phyloP scores from a whole-genome alignment of 116 monocot genomes.

The Phalaenopsis hybrid region DNA sequence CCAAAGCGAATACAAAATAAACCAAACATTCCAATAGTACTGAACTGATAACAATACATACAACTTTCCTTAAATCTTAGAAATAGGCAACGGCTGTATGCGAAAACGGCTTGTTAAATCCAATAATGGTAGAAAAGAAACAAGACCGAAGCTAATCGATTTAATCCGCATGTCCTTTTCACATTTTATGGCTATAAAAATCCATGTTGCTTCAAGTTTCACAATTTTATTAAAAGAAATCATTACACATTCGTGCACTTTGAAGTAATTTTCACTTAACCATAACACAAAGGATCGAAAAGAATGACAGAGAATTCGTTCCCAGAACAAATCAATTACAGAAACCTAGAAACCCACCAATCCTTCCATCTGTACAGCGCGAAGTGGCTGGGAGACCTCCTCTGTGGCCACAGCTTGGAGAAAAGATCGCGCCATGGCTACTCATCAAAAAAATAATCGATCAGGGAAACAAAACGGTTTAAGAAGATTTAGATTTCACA shows the following conservation, averaged over 20 bases:
- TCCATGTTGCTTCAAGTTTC: neutral
- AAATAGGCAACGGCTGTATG: neutral
- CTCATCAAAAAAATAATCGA: constrained; percentile 6
- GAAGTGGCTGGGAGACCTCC: constrained; percentile 60
- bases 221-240: neutral
- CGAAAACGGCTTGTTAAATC: neutral
- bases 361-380: constrained; percentile 95
- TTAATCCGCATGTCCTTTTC: neutral
- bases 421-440: constrained; percentile 73
- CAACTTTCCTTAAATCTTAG: neutral
- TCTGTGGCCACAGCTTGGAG: constrained; percentile 75
- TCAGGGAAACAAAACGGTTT: neutral
- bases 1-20: neutral
- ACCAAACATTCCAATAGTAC: neutral
- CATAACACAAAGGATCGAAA: neutral
- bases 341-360: constrained; percentile 34
- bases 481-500: neutral
- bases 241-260: neutral
- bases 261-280: neutral
- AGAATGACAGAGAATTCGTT: neutral
- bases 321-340: neutral
- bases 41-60: neutral
- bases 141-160: neutral
- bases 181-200: neutral
- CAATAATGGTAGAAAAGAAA: neutral